Base-by-base conservation (phyloP, 208 protist species). In the Trypanosoma conorhini region DNA sequence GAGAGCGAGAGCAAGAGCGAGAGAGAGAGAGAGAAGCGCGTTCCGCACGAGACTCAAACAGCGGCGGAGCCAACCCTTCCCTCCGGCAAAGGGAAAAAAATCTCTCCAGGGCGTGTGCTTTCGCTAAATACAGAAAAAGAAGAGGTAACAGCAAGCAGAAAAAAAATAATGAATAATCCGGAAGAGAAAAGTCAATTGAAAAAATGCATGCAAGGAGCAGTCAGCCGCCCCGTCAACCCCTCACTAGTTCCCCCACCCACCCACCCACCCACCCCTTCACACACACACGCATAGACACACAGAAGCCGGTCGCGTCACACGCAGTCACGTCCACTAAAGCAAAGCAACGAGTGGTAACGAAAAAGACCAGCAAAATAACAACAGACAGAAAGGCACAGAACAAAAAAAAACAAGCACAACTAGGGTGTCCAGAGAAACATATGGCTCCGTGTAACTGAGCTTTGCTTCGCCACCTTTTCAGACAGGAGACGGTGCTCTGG, bases 41-140 rank as follows among this genome's bases (percentile, higher is more conserved):
- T 26, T 56, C 1, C 3, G 1, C 42, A 46, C 42, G 15, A 46
- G 8, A 46, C 42, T 46, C 42, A 46, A 13, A 46, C 17, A 19
- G 42, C 42, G 17, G 42, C 42, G 15, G 13, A 21, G 3, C 17
- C 8, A 3, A 46, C 42, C 42, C 15, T 12, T 46, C 13, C 42
- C 42, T 46, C 42, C 1, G 1, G 13, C 42, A 10, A 19, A 46
- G 8, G 17, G 15, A 46, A 46, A 3, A 46, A 19, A 46, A 46
- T 2, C 8, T 13, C 42, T 46, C 42, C 8, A 46, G 8, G 42
- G 13, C 15, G 8, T 19, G 8, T n/a, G 28, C 7, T 5, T 10
- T 12, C n/a, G n/a, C 17, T 3, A 52, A 64, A 46, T 24, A 40
- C 5, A 52, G 10, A 71, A 44, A 51, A 62, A 63, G 55, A 71